phyloP scores from a whole-genome alignment of 75 land plant genomes.

The Sequoia sempervirens region DNA sequence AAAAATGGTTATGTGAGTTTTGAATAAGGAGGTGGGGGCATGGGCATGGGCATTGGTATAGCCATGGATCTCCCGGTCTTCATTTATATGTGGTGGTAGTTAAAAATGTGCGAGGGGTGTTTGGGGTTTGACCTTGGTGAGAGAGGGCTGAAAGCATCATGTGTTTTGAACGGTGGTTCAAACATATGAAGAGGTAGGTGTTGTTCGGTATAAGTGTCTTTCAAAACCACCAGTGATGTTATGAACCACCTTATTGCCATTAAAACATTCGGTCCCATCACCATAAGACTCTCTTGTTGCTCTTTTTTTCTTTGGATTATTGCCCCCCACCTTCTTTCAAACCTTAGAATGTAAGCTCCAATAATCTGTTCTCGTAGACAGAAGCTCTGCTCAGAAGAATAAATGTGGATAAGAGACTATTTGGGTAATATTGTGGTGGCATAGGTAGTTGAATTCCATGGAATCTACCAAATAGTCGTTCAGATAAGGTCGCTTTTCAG shows the following conservation, averaged over 20 bases:
- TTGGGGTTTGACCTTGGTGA: not conserved
- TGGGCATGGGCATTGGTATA: not conserved
- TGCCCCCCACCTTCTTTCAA: no score
- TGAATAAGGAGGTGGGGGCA: not conserved
- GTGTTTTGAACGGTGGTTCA: not conserved
- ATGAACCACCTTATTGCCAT: not conserved
- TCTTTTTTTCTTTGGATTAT: no score
- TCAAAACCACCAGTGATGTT: not conserved
- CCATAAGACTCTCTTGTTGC: no score
- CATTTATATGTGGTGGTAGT: not conserved
- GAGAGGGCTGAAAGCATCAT: not conserved
- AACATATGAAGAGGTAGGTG: not conserved
- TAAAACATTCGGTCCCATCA: not conserved
- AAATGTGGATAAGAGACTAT: not conserved
- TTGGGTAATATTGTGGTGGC: no score
- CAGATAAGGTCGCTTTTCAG: not conserved
- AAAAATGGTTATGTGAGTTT: not conserved
- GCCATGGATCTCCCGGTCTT: not conserved
- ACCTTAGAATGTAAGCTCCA: no score
- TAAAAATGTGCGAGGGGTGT: not conserved
- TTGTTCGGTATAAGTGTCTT: constrained; percentile 6
- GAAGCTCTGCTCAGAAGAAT: no score
- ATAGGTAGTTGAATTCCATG: not conserved
- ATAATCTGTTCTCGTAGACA: no score
- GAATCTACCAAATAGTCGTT: not conserved